Evolutionary conservation across 2,329 filamentous ascomycete species (phyloP).

Genomic region (Trichoderma hamatum): DNA sequence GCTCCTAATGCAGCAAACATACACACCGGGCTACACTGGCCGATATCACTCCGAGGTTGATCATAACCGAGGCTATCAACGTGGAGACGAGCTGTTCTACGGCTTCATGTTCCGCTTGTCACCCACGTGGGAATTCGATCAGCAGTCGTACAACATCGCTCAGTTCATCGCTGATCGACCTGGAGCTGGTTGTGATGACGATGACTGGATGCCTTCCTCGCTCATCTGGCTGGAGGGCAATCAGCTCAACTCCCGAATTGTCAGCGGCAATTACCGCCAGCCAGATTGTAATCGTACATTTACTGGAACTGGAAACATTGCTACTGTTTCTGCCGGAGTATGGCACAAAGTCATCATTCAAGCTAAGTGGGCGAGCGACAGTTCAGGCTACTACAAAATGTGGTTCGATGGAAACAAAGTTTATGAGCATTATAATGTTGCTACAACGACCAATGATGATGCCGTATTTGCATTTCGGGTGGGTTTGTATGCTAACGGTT

Average conservation of each 20-base stretch:
- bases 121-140: conserved; percentile 49
- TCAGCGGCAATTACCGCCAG: conserved; percentile 34
- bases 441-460: conserved; percentile 49
- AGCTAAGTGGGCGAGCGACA: conserved; percentile 48
- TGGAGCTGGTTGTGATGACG: conserved; percentile 44
- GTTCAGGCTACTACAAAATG: conserved; percentile 48
- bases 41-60: conserved; percentile 54
- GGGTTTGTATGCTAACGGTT: conserved; percentile 46
- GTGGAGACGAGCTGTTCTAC: conserved; percentile 51
- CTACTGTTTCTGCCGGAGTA: conserved; percentile 46
- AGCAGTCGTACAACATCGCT: conserved; percentile 51
- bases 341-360: conserved; percentile 54
- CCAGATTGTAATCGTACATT: conserved; percentile 33
- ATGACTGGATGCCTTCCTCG: conserved; percentile 52
- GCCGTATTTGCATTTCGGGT: conserved; percentile 49
- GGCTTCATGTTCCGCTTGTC: conserved; percentile 54
- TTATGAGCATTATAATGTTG: conserved; percentile 42
- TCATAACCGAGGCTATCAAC: conserved; percentile 48
- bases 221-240: conserved; percentile 52
- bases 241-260: conserved; percentile 47
- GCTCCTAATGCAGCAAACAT: conserved; percentile 50
- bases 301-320: conserved; percentile 35
- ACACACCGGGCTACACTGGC: conserved; percentile 45
- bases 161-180: conserved; percentile 56
- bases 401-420: conserved; percentile 53